Percentiles rank a stretch among this genome's conserved stretches.
Evolutionary conservation across 768 basidiomycete genomes (phyloP).

Genomic region (Megacollybia marginata): DNA sequence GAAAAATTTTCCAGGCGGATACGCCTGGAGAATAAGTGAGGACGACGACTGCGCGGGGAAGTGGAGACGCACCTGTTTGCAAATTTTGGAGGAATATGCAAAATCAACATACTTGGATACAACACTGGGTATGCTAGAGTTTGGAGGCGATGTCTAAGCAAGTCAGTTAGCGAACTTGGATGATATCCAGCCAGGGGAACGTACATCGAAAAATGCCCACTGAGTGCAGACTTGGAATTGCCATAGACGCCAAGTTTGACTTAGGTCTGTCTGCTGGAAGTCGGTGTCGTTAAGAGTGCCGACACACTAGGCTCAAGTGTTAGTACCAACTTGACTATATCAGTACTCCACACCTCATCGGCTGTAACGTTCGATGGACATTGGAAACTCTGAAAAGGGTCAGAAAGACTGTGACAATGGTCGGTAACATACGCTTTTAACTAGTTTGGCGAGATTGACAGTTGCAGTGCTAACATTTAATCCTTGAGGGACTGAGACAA

Average conservation of each 20-base stretch:
- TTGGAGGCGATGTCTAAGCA: constrained; percentile 63
- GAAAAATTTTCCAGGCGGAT: constrained; percentile 70
- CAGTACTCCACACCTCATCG: constrained; percentile 33
- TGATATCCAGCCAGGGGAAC: constrained; percentile 9
- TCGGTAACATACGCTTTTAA: constrained; percentile 42
- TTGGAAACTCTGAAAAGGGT: neutral
- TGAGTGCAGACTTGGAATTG: constrained; percentile 88
- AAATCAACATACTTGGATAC: constrained; percentile 72
- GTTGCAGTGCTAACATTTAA: constrained; percentile 28
- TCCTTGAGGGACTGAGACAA: constrained; percentile 4
- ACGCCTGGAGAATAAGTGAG: constrained; percentile 40
- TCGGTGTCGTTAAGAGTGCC: constrained; percentile 69
- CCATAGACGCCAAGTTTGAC: constrained; percentile 84
- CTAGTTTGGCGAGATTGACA: constrained; percentile 40
- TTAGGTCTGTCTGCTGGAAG: constrained; percentile 53
- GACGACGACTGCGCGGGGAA: neutral
- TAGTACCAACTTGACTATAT: neutral
- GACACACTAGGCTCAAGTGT: constrained; percentile 67
- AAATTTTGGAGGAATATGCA: constrained; percentile 33
- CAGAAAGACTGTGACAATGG: constrained; percentile 43
- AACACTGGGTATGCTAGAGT: constrained; percentile 62
- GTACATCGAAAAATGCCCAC: constrained; percentile 90
- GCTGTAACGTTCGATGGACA: constrained; percentile 44
- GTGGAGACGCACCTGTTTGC: constrained; percentile 19
- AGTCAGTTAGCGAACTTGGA: neutral